Evolutionary conservation across 441 rosid species (phyloP), one percentile per base, ranked within the genome.

Genomic region (Gossypium schwendimanii): DNA sequence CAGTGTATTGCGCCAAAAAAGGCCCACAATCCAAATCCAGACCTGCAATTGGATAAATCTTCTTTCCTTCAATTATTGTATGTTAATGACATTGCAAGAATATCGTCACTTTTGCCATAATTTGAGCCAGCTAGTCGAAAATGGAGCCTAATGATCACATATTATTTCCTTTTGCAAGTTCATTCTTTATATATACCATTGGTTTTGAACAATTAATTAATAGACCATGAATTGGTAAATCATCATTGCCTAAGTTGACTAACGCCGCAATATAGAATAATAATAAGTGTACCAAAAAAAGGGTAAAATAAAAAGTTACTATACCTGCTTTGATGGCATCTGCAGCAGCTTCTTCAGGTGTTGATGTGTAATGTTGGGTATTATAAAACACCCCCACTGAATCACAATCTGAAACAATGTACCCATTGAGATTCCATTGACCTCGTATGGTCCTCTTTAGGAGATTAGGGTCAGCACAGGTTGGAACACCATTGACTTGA

Each of bases 11-110:
- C 33, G 77, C 88, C 6, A 89, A 63, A 75, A 87, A 89, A 10
- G 87, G 86, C 55, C 94, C 99, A 72, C 99, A 94, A 72, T 92
- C 92, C 83, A 94, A 81, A 80, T 94, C 99, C 81, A 94, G 78
- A 55, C 97, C 98, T 92, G 85, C 77, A 83, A 50, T 6, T 28
- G 18, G 14, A 12, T 10, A 75, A 28, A 26, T 6, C 26, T 28
- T 5, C 64, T 26, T 60, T 60, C 44, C 64, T 18, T n/a, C 12
- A 55, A 49, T 49, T 5, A 49, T n/a, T 49, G 6, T 17, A 49
- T 4, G 15, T n/a, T 26, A 28, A 60, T 61, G 4, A 31, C 33
- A 61, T 7, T 31, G 45, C 6, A n/a, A 6, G 65, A 15, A n/a
- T 31, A 63, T 36, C 2, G 49, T 62, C 67, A 12, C 17, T 58